Evolutionary conservation across 192 early-diverging fungal species (phyloP).

Genomic region (Dispira simplex): DNA sequence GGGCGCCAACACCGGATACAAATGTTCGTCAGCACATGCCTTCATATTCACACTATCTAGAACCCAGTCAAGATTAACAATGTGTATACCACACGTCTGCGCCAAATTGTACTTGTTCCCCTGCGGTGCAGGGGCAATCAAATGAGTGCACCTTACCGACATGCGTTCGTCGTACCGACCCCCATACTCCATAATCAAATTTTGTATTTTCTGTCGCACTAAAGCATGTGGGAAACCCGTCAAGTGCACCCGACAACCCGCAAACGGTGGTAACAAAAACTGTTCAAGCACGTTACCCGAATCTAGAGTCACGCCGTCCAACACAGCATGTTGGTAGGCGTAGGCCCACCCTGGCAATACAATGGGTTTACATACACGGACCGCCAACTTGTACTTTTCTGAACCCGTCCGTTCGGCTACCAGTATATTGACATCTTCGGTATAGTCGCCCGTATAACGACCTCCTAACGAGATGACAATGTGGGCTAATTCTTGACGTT

Average conservation of each 20-base stretch:
- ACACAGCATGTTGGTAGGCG: not conserved
- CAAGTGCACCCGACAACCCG: not conserved
- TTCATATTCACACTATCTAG: not conserved
- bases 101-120: not conserved
- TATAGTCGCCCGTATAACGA: not conserved
- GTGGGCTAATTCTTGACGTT: not conserved
- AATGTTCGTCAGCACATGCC: not conserved
- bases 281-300: not conserved
- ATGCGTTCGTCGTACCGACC: not conserved
- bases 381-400: slow-evolving; percentile 3
- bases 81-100: not conserved
- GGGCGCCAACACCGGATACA: not conserved
- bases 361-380: not conserved
- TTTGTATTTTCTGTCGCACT: not conserved
- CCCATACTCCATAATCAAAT: not conserved
- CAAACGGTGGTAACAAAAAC: not conserved
- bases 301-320: not conserved
- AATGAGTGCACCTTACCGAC: not conserved
- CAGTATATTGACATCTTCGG: not conserved
- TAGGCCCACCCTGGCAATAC: slow-evolving; percentile 1
- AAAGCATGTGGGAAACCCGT: not conserved
- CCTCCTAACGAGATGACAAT: not conserved
- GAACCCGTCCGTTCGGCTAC: not conserved
- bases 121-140: not conserved
- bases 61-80: not conserved